Evolutionary conservation across 2,329 filamentous ascomycete genomes (phyloP).

Genomic region (Akanthomyces lecanii): DNA sequence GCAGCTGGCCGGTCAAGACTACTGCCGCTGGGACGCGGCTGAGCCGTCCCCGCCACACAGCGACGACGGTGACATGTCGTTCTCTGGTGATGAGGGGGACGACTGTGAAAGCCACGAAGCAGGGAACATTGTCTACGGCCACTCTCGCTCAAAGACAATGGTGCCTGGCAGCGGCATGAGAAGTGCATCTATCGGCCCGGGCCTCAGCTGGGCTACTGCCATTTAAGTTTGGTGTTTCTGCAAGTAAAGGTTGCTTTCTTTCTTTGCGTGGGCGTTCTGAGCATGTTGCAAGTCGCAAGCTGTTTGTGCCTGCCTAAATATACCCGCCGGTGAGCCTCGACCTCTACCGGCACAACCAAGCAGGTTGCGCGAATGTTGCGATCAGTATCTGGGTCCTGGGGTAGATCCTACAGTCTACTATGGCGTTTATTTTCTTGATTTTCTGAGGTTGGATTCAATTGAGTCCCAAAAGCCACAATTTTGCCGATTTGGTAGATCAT

Average conservation of each 20-base stretch:
- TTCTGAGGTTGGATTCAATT: background rate
- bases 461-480: background rate
- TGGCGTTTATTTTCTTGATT: background rate
- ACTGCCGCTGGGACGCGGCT: constrained; percentile 24
- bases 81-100: constrained; percentile 14
- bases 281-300: background rate
- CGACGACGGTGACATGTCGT: constrained; percentile 21
- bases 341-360: constrained; percentile 8
- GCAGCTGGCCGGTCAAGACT: constrained; percentile 49
- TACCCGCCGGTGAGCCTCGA: constrained; percentile 10
- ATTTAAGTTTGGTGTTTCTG: background rate
- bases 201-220: constrained; percentile 15
- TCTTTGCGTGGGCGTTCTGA: constrained; percentile 4
- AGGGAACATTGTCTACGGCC: constrained; percentile 27
- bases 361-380: background rate
- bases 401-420: background rate
- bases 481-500: background rate
- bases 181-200: constrained; percentile 1
- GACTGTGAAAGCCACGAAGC: constrained; percentile 12
- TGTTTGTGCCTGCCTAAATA: background rate
- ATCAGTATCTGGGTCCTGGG: background rate
- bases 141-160: constrained; percentile 35
- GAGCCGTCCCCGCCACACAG: constrained; percentile 30
- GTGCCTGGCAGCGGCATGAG: background rate
- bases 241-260: background rate